phyloP scores from a whole-genome alignment of 345 rosid genomes.

The Camelina hispida region DNA sequence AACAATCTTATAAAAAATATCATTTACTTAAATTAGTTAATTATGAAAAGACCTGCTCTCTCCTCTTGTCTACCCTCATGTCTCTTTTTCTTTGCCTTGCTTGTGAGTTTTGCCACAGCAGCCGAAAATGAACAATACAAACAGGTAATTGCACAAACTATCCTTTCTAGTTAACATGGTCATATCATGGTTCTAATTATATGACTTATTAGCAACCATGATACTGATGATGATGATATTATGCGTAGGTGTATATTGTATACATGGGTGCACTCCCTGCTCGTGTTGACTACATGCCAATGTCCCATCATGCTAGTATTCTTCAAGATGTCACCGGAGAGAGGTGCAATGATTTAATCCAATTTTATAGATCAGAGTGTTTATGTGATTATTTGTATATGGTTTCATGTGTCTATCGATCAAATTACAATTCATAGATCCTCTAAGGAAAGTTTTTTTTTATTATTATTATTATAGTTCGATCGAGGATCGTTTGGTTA shows the following conservation, averaged over 20 bases:
- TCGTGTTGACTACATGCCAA: conserved; percentile 46
- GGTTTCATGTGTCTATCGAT: background rate
- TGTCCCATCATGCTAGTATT: conserved; percentile 48
- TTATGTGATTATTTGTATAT: background rate
- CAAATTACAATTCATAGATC: background rate
- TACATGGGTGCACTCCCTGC: conserved; percentile 59
- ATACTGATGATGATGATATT: conserved; percentile 5
- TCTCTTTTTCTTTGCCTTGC: conserved; percentile 23
- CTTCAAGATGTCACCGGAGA: conserved; percentile 50
- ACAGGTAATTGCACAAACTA: conserved; percentile 27
- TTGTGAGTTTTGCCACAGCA: conserved; percentile 9
- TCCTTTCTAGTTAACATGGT: background rate
- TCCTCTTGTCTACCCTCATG: conserved; percentile 32
- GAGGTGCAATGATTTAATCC: conserved; percentile 35
- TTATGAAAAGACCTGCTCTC: conserved; percentile 19
- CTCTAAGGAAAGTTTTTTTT: background rate
- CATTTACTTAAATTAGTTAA: background rate
- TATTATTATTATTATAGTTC: conserved; percentile 27
- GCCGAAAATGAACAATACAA: conserved; percentile 32
- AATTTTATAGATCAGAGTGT: background rate
- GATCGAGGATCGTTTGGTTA: conserved; percentile 50
- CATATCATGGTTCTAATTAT: background rate
- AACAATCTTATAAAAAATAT: background rate
- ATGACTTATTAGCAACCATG: background rate
- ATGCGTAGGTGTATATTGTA: conserved; percentile 48